These are phyloP conservation scores for Kwoniella dejecticola DNA, from an alignment of 768 basidiomycete genomes.

Conservation along the genomic window DNA sequence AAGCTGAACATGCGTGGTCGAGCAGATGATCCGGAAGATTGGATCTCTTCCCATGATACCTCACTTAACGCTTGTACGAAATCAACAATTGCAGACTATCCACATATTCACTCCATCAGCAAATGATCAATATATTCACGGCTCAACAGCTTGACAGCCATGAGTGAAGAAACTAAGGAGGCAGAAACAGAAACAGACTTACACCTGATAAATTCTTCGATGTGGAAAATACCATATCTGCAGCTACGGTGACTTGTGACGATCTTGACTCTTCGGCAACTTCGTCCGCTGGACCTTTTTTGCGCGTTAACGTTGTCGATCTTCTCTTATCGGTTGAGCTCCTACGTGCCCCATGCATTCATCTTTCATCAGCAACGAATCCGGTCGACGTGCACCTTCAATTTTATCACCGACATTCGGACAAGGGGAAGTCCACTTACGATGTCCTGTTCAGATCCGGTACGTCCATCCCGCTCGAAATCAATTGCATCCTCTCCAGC, in stretches of 20 bases:
- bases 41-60: constrained; percentile 99
- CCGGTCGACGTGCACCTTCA: not conserved
- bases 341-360: too few species aligned
- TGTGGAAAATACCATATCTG: constrained; percentile 98
- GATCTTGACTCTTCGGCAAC: constrained; percentile 95
- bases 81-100: constrained; percentile 90
- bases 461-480: constrained; percentile 84
- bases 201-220: constrained; percentile 94
- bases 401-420: not conserved
- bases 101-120: too few species aligned
- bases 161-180: too few species aligned
- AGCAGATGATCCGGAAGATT: constrained; percentile 90
- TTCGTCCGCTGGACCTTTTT: constrained; percentile 68
- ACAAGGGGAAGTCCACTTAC: constrained; percentile 59
- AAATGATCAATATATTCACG: not conserved
- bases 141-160: not conserved
- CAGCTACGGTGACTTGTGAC: constrained; percentile 95
- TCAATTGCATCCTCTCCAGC: constrained; percentile 96
- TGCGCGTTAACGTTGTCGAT: constrained; percentile 15
- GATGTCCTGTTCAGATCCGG: constrained; percentile 76
- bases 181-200: constrained; percentile 51
- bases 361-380: too few species aligned
- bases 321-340: constrained; percentile 19
- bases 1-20: constrained; percentile 94
- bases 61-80: constrained; percentile 95